phyloP scores from a whole-genome alignment of 73 alveolate species.

The Paramecium sonneborni region DNA sequence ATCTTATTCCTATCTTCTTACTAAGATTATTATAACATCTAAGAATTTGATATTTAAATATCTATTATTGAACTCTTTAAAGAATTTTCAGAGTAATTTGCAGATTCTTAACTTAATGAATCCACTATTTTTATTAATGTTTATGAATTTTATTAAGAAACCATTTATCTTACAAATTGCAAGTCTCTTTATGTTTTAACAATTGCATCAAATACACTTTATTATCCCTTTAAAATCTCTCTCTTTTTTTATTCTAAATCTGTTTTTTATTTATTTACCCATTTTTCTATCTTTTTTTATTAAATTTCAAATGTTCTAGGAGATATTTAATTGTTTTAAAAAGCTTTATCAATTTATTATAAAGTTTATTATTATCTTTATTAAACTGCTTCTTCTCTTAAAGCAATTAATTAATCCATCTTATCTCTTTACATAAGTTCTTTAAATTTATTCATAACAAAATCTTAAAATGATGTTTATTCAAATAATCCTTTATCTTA shows the following conservation, averaged over 20 bases:
- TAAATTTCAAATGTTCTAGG: slow-evolving; percentile 70
- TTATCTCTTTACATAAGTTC: slow-evolving; percentile 69
- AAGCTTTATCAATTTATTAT: slow-evolving; percentile 67
- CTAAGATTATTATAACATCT: not conserved
- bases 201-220: slow-evolving; percentile 68
- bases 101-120: slow-evolving; percentile 28
- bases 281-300: slow-evolving; percentile 67
- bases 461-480: slow-evolving; percentile 69
- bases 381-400: slow-evolving; percentile 75
- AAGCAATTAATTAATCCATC: slow-evolving; percentile 62
- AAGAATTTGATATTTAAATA: not conserved
- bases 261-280: slow-evolving; percentile 74
- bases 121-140: slow-evolving; percentile 16
- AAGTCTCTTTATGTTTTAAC: slow-evolving; percentile 68
- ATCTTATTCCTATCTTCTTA: not conserved
- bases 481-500: slow-evolving; percentile 44
- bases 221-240: slow-evolving; percentile 68
- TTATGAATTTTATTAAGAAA: not conserved
- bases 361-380: slow-evolving; percentile 62
- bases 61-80: not conserved
- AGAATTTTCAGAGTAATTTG: not conserved
- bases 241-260: slow-evolving; percentile 69
- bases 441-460: slow-evolving; percentile 64
- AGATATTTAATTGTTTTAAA: slow-evolving; percentile 60
- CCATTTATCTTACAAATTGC: not conserved